A percentile compares a stretch with the other conserved stretches of the same genome.
These are phyloP conservation scores for Haplosporangium sp. DNA, from an alignment of 371 early-diverging fungal species.

Conservation along the genomic window DNA sequence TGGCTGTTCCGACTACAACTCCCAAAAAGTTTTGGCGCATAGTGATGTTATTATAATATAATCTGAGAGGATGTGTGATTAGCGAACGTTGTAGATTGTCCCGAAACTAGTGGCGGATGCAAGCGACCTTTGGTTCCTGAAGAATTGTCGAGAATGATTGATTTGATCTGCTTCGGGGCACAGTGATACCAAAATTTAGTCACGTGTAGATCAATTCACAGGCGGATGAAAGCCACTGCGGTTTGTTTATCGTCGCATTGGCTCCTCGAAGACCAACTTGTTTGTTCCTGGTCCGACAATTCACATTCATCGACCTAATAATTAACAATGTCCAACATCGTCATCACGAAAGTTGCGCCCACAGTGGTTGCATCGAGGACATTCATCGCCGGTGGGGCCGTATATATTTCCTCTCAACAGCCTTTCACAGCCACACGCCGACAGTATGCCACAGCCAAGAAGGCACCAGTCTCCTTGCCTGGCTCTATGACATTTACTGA, in stretches of 20 bases:
- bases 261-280: neutral
- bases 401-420: conserved; percentile 21
- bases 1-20: conserved; percentile 90
- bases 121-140: neutral
- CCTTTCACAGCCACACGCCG: conserved; percentile 16
- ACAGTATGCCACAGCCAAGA: conserved; percentile 47
- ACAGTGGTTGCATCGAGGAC: conserved; percentile 20
- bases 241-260: conserved; percentile 10
- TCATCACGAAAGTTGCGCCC: conserved; percentile 25
- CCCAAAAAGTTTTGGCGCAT: conserved; percentile 89
- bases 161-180: neutral
- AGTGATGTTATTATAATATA: conserved; percentile 22
- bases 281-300: conserved; percentile 8
- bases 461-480: conserved; percentile 33
- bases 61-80: too few relatives aligned
- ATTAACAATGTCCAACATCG: conserved; percentile 23
- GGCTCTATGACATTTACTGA: conserved; percentile 55
- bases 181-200: too few relatives aligned
- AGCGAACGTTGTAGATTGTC: neutral
- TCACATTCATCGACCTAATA: too few relatives aligned
- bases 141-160: neutral
- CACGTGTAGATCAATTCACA: too few relatives aligned
- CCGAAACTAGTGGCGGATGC: neutral
- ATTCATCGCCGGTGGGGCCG: conserved; percentile 12
- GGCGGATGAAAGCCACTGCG: conserved; percentile 8